Percentiles rank a stretch among this genome's conserved stretches.
Conservation (phyloP, 2,329 filamentous ascomycete species). For the Botrytis medusae region DNA sequence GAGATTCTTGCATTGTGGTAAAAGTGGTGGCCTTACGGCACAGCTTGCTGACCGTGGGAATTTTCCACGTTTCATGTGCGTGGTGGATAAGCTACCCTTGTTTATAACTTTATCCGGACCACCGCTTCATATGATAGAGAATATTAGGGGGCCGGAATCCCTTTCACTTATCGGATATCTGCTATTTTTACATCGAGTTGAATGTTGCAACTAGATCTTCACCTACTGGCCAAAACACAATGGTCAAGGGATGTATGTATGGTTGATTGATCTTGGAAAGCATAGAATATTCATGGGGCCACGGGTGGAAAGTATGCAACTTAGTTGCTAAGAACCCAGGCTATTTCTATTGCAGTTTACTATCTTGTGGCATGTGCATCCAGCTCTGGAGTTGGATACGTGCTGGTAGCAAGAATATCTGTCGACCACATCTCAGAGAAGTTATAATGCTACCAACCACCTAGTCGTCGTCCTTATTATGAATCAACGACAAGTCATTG, state of each 20-base stretch:
- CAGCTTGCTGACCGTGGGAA: not conserved
- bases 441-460: not conserved
- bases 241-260: not conserved
- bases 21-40: not conserved
- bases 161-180: not conserved
- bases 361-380: not conserved
- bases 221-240: not conserved
- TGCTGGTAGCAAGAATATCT: not conserved
- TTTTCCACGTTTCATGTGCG: not conserved
- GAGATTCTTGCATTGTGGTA: not conserved
- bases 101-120: not conserved
- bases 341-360: not conserved
- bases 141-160: not conserved
- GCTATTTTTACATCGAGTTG: not conserved
- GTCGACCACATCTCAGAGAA: not conserved
- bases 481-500: not conserved
- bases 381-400: not conserved
- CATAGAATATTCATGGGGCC: not conserved
- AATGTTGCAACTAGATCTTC: not conserved
- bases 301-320: not conserved
- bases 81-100: not conserved
- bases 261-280: not conserved
- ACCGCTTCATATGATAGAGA: not conserved
- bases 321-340: not conserved
- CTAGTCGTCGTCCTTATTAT: too few relatives aligned